phyloP scores from a whole-genome alignment of 2,329 filamentous ascomycete species.

The Fusarium fujikuroi region DNA sequence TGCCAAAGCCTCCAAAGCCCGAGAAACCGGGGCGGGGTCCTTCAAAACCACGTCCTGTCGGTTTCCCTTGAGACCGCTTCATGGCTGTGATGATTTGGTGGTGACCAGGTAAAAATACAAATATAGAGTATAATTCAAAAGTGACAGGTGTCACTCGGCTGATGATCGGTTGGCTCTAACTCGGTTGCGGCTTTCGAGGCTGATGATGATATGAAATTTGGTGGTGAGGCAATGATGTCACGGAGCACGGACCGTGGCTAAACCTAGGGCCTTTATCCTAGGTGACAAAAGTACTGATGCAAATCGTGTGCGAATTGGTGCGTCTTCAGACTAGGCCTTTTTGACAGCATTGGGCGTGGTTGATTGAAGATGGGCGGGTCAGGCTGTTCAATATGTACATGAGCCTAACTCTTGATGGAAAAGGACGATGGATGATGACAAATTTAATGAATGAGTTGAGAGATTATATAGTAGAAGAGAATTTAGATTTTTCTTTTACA shows the following conservation, averaged over 20 bases:
- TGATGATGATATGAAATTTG: constrained; percentile 41
- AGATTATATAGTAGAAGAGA: neutral
- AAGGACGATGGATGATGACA: neutral
- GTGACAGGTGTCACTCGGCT: constrained; percentile 25
- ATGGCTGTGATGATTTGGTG: constrained; percentile 23
- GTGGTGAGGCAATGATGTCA: constrained; percentile 44
- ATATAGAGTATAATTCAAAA: constrained; percentile 2
- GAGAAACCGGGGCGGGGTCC: constrained; percentile 42
- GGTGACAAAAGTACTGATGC: neutral
- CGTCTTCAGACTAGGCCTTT: neutral
- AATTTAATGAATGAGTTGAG: neutral
- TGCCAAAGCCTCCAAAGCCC: constrained; percentile 44
- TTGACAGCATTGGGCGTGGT: neutral
- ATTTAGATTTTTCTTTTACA: no score
- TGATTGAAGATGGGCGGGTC: constrained; percentile 15
- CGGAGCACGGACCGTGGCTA: constrained; percentile 35
- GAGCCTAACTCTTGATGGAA: constrained; percentile 19
- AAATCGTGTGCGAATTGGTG: accelerated
- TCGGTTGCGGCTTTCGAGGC: constrained; percentile 20
- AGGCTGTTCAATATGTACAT: neutral
- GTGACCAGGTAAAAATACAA: neutral
- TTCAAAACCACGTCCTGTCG: constrained; percentile 41
- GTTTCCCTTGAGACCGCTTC: constrained; percentile 46
- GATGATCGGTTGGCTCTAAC: constrained; percentile 12
- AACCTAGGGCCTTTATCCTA: neutral